phyloP scores from a whole-genome alignment of 2,329 filamentous ascomycete species.

The Fusarium papillatum region DNA sequence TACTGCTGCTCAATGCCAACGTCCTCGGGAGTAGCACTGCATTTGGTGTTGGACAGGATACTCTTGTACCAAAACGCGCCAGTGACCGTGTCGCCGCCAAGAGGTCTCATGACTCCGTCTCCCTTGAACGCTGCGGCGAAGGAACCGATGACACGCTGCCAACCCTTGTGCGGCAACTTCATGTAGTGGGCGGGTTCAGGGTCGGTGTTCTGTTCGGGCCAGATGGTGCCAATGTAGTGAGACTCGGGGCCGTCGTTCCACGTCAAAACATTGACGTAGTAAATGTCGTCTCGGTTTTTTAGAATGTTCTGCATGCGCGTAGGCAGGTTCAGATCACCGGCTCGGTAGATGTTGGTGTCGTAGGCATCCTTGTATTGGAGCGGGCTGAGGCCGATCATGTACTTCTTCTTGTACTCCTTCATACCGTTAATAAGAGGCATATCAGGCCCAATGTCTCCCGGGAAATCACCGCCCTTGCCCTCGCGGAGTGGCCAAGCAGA shows the following conservation, averaged over 20 bases:
- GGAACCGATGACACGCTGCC: not conserved
- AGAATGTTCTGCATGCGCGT: conserved; percentile 1
- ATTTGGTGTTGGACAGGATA: not conserved
- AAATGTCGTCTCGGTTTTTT: not conserved
- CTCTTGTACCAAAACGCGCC: conserved; percentile 1
- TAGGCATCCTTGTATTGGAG: not conserved
- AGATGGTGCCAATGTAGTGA: not conserved
- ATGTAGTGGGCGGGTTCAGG: not conserved
- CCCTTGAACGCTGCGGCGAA: not conserved
- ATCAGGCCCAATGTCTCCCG: not conserved
- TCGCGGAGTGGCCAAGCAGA: conserved; percentile 2
- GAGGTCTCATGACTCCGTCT: not conserved
- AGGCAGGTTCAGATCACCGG: not conserved
- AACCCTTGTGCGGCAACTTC: not conserved
- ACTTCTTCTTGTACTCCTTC: not conserved
- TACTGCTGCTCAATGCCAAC: not conserved
- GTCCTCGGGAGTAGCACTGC: not conserved
- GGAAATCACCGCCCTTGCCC: not conserved
- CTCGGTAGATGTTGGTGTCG: conserved; percentile 3
- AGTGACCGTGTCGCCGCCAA: not conserved
- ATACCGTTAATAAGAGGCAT: not conserved
- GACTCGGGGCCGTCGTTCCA: conserved; percentile 1
- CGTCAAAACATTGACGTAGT: not conserved
- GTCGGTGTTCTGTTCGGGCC: not conserved
- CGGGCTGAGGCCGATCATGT: not conserved